These are phyloP conservation scores for Candida tammaniensis DNA, from an alignment of 805 yeast species.

Conservation along the genomic window DNA sequence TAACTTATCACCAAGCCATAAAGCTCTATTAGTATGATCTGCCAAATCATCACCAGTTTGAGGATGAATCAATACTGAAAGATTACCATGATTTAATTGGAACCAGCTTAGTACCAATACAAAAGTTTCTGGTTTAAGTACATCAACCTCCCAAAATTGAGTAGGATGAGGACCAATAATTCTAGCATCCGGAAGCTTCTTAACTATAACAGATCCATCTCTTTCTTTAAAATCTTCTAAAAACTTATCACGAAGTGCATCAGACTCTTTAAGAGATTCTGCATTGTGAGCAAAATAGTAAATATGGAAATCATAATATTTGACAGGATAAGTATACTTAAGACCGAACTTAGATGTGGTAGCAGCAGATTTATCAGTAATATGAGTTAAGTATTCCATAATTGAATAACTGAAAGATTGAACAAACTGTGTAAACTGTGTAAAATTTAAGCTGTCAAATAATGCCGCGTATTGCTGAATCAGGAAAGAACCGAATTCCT, in stretches of 20 bases:
- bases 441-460: background rate
- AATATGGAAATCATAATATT: slow-evolving; percentile 32
- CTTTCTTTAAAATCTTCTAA: slow-evolving; percentile 23
- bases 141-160: slow-evolving; percentile 35
- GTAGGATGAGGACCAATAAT: slow-evolving; percentile 32
- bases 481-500: background rate
- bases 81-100: slow-evolving; percentile 26
- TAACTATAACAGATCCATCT: slow-evolving; percentile 28
- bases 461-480: slow-evolving; percentile 1
- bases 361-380: slow-evolving; percentile 15
- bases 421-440: background rate
- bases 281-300: slow-evolving; percentile 23
- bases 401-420: background rate
- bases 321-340: slow-evolving; percentile 21
- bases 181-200: slow-evolving; percentile 22
- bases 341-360: slow-evolving; percentile 20
- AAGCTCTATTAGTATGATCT: slow-evolving; percentile 27
- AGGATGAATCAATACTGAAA: slow-evolving; percentile 32
- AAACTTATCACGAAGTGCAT: slow-evolving; percentile 18
- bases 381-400: slow-evolving; percentile 28
- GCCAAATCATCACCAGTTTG: slow-evolving; percentile 27
- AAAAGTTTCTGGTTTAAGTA: slow-evolving; percentile 28
- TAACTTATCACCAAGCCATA: slow-evolving; percentile 28
- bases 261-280: slow-evolving; percentile 20
- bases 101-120: slow-evolving; percentile 28